phyloP scores from a whole-genome alignment of 1,284 basidiomycete species.

The Naganishia liquefaciens region DNA sequence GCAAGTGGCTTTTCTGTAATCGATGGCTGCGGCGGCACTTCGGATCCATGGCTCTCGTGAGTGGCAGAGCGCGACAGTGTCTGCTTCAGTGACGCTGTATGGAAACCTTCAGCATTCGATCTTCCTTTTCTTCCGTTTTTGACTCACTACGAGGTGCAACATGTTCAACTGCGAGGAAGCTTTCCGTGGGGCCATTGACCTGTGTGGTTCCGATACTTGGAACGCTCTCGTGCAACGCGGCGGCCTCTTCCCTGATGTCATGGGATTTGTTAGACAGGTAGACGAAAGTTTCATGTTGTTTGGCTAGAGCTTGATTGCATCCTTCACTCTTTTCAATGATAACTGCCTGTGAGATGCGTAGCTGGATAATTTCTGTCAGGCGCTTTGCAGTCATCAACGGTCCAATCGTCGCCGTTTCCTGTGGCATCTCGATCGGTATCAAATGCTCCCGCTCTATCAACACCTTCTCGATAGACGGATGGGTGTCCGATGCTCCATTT shows the following conservation, averaged over 20 bases:
- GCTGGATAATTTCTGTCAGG: conserved; percentile 77
- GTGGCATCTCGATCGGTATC: conserved; percentile 12
- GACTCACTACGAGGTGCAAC: conserved; percentile 10
- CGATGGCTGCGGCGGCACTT: too few relatives aligned
- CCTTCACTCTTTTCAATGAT: conserved; percentile 83
- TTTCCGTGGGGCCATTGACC: conserved; percentile 25
- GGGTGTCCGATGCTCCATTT: neutral
- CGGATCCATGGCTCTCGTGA: neutral
- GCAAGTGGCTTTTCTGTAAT: conserved; percentile 12
- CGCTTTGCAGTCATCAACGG: conserved; percentile 46
- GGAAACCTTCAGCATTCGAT: neutral
- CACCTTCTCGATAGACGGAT: neutral
- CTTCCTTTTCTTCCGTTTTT: neutral
- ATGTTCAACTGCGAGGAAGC: conserved; percentile 27
- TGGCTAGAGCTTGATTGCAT: conserved; percentile 75
- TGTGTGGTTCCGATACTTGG: conserved; percentile 20
- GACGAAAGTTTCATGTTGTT: conserved; percentile 81
- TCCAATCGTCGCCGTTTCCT: conserved; percentile 10
- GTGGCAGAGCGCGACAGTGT: conserved; percentile 11
- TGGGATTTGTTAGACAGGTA: conserved; percentile 62
- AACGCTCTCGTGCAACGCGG: conserved; percentile 6
- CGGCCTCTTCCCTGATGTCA: conserved; percentile 32
- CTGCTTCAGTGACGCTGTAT: conserved; percentile 7
- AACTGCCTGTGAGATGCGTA: conserved; percentile 83
- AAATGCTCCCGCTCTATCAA: conserved; percentile 11